These are phyloP conservation scores for Haplographium delicatum DNA, from an alignment of 495 filamentous ascomycete genomes.

Conservation along the genomic window DNA sequence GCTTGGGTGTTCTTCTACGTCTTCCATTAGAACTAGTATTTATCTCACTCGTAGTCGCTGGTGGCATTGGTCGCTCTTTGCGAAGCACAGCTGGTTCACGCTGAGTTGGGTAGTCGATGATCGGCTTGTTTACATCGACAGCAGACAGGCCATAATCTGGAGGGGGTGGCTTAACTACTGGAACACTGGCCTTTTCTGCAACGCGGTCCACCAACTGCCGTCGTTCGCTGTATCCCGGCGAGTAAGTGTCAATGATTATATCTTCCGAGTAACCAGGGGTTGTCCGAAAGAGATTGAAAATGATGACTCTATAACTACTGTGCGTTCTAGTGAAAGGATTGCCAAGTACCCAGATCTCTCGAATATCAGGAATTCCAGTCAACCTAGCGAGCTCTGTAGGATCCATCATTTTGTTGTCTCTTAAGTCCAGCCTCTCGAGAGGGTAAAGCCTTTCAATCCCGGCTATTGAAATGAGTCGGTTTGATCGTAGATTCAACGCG, in stretches of 20 bases:
- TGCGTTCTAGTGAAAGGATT: constrained; percentile 92
- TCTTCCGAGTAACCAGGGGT: constrained; percentile 89
- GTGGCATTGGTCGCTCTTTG: constrained; percentile 42
- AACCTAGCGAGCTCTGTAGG: constrained; percentile 86
- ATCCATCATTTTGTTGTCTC: constrained; percentile 87
- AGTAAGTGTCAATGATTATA: constrained; percentile 78
- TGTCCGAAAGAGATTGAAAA: constrained; percentile 95
- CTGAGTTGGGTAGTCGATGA: constrained; percentile 41
- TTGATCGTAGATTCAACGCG: constrained; percentile 84
- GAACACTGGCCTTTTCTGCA: constrained; percentile 65
- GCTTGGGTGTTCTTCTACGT: constrained; percentile 51
- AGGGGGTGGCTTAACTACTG: constrained; percentile 63
- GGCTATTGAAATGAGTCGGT: constrained; percentile 81
- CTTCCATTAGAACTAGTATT: constrained; percentile 40
- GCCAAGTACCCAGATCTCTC: constrained; percentile 82
- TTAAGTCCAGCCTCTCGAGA: constrained; percentile 81
- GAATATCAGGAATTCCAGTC: constrained; percentile 84
- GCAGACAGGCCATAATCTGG: constrained; percentile 51
- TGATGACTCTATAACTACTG: constrained; percentile 73
- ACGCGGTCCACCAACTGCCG: constrained; percentile 80
- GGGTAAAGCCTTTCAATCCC: constrained; percentile 87
- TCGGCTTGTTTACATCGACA: constrained; percentile 58
- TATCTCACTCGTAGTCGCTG: constrained; percentile 43
- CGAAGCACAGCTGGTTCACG: constrained; percentile 43
- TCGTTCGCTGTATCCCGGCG: constrained; percentile 75